Conservation (phyloP, 2,329 filamentous ascomycete species). For the Zalaria obscura region DNA sequence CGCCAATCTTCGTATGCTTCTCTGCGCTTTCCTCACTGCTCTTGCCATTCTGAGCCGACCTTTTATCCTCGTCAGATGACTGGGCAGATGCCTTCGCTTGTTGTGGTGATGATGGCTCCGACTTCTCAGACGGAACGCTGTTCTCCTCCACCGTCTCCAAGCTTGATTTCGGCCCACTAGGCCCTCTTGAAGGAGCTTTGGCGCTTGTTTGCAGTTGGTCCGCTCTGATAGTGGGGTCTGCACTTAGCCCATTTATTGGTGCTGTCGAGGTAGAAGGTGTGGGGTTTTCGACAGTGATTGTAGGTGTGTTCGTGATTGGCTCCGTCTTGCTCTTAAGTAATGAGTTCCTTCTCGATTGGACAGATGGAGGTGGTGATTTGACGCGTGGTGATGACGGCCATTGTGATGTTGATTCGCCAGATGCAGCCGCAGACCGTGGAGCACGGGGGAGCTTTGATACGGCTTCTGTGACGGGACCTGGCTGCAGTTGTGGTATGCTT, state of each 20-base stretch:
- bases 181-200: slow-evolving; percentile 24
- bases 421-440: slow-evolving; percentile 35
- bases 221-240: slow-evolving; percentile 20
- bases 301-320: slow-evolving; percentile 25
- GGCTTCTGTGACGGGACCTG: slow-evolving; percentile 43
- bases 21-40: slow-evolving; percentile 35
- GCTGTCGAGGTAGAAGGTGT: slow-evolving; percentile 24
- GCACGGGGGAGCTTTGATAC: slow-evolving; percentile 47
- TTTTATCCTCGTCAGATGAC: slow-evolving; percentile 16
- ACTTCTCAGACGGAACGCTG: not conserved
- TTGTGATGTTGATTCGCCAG: slow-evolving; percentile 39
- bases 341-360: slow-evolving; percentile 29
- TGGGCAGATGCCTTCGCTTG: not conserved
- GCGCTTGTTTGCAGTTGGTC: slow-evolving; percentile 18
- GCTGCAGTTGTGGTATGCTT: slow-evolving; percentile 50
- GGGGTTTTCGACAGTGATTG: slow-evolving; percentile 31
- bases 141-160: slow-evolving; percentile 49
- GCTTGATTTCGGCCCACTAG: slow-evolving; percentile 11
- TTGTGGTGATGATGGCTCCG: not conserved
- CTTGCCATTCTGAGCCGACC: slow-evolving; percentile 14
- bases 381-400: slow-evolving; percentile 69
- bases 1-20: slow-evolving; percentile 19
- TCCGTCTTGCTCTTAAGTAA: slow-evolving; percentile 26
- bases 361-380: slow-evolving; percentile 57
- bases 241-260: slow-evolving; percentile 12